These are phyloP conservation scores for Aspergillus carlsbadensis DNA, from an alignment of 495 filamentous ascomycete genomes.

Conservation along the genomic window DNA sequence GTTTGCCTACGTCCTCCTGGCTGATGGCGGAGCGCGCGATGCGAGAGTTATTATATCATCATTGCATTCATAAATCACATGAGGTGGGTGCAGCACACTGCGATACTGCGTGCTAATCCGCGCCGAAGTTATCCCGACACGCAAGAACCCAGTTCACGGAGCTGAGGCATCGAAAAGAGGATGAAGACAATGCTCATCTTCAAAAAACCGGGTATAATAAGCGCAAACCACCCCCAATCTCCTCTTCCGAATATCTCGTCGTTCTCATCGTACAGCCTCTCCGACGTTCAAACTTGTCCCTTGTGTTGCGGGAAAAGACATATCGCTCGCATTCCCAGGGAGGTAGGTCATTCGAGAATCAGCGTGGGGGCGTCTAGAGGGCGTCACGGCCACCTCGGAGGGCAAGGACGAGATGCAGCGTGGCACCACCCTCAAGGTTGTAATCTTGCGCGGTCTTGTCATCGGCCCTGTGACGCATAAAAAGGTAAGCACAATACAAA, in stretches of 20 bases:
- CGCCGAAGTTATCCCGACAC: background rate
- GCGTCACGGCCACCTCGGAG: conserved; percentile 67
- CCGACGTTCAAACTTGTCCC: background rate
- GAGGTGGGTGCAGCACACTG: background rate
- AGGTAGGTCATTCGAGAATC: conserved; percentile 1
- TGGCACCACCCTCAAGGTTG: conserved; percentile 85
- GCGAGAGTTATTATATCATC: background rate
- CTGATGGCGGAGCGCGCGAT: background rate
- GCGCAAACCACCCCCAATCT: background rate
- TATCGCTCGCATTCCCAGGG: background rate
- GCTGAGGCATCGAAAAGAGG: background rate
- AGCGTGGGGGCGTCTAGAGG: conserved; percentile 12
- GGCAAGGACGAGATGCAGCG: conserved; percentile 92
- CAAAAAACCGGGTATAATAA: conserved; percentile 5
- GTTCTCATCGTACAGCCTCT: background rate
- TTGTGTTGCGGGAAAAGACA: background rate
- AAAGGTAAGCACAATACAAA: conserved; percentile 6
- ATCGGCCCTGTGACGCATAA: conserved; percentile 64
- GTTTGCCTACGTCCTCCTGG: background rate
- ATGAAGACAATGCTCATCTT: background rate
- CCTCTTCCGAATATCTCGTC: background rate
- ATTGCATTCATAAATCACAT: background rate
- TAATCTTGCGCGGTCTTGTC: conserved; percentile 87
- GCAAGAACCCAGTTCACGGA: background rate
- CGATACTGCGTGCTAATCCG: background rate